Evolutionary conservation across 257 asterid genomes (phyloP).

Genomic region (Jacaranda mimosifolia): DNA sequence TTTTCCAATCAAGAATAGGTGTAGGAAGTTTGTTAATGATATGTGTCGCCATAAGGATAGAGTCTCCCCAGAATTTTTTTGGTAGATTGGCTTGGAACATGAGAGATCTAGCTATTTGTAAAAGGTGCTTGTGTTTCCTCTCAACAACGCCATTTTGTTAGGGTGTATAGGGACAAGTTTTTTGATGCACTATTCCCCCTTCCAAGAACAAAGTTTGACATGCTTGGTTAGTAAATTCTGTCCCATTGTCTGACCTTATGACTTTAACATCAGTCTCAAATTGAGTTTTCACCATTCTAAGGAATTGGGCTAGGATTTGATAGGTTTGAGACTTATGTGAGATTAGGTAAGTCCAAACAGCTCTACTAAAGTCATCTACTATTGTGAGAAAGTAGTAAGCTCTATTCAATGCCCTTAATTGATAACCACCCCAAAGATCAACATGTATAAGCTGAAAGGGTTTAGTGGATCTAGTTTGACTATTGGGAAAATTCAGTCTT

Average conservation of each 20-base stretch:
- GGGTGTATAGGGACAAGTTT: not conserved
- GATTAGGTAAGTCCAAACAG: not conserved
- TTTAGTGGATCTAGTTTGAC: not conserved
- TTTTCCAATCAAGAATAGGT: not conserved
- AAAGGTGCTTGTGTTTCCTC: too few species aligned
- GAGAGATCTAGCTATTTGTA: too few species aligned
- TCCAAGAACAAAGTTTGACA: not conserved
- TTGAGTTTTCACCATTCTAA: not conserved
- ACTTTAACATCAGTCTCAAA: too few species aligned
- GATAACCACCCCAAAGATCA: not conserved
- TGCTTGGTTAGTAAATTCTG: not conserved
- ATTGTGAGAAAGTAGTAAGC: not conserved
- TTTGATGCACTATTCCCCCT: not conserved
- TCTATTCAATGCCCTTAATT: too few species aligned
- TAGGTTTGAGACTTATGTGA: not conserved
- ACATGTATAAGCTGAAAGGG: not conserved
- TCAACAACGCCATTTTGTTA: too few species aligned
- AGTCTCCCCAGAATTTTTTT: too few species aligned
- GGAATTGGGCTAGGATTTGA: too few species aligned
- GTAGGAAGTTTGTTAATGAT: not conserved
- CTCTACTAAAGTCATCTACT: not conserved
- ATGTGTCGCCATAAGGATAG: not conserved
- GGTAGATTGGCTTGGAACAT: too few species aligned
- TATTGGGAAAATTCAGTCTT: too few species aligned
- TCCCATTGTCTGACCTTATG: not conserved